These are phyloP conservation scores for Rhododendron griersonianum DNA, from an alignment of 148 eudicot genomes.

Conservation along the genomic window DNA sequence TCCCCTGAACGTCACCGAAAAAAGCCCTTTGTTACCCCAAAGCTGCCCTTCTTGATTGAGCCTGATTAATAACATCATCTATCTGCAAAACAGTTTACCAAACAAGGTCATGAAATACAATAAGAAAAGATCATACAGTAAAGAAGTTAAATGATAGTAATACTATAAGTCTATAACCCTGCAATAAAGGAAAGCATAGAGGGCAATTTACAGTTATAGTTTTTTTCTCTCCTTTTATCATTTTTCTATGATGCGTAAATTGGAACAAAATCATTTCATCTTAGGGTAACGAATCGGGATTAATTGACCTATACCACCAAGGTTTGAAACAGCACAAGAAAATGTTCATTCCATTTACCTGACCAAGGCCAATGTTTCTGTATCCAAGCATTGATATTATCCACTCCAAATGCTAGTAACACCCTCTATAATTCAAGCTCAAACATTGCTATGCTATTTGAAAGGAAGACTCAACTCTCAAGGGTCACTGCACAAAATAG, in stretches of 20 bases:
- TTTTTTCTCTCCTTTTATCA: background rate
- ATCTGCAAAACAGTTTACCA: slow-evolving; percentile 8
- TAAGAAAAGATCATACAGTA: background rate
- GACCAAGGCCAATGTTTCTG: no score
- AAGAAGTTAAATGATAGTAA: background rate
- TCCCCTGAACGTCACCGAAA: slow-evolving; percentile 87
- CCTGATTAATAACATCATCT: slow-evolving; percentile 94
- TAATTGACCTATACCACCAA: no score
- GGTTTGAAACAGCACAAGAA: no score
- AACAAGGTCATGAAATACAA: background rate
- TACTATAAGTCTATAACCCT: background rate
- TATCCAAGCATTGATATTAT: no score
- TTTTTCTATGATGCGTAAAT: background rate
- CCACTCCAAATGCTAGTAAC: no score
- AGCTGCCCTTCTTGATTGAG: slow-evolving; percentile 79
- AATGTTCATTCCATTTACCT: no score
- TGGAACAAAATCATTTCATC: background rate
- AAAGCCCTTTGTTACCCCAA: slow-evolving; percentile 81
- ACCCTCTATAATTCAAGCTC: no score
- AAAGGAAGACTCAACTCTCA: no score
- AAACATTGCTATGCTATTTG: no score
- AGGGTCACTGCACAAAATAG: no score
- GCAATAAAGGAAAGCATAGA: background rate
- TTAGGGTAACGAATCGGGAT: no score
- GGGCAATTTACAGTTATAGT: background rate